Percentiles rank a stretch among this genome's conserved stretches.
Evolutionary conservation across 345 rosid genomes (phyloP).

Genomic region (Hypericum androsaemum): DNA sequence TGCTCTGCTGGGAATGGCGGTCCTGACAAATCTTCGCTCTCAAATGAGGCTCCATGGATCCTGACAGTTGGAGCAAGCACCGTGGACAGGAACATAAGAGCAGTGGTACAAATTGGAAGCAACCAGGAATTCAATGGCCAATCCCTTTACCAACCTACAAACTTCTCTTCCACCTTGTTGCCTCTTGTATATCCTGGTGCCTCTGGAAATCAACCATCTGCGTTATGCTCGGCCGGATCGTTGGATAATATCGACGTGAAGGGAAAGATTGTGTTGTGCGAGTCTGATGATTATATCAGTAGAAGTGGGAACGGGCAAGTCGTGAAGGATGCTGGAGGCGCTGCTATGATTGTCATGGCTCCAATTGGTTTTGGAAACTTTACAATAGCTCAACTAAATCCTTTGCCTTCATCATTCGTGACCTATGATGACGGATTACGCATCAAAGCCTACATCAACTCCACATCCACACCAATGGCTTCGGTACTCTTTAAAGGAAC

Average conservation of each 20-base stretch:
- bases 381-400: background rate
- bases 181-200: background rate
- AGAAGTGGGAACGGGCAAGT: slow-evolving; percentile 1
- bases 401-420: background rate
- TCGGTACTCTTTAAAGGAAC: background rate
- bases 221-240: background rate
- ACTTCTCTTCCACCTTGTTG: background rate
- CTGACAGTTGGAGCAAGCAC: slow-evolving; percentile 8
- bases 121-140: background rate
- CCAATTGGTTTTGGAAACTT: background rate
- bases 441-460: slow-evolving; percentile 3
- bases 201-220: background rate
- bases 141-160: background rate
- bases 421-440: background rate
- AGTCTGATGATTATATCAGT: background rate
- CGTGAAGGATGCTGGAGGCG: slow-evolving; percentile 2
- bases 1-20: slow-evolving; percentile 1
- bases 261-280: slow-evolving; percentile 3
- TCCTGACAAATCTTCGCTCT: background rate
- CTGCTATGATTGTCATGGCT: background rate
- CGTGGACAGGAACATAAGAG: background rate
- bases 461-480: slow-evolving; percentile 1
- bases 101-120: slow-evolving; percentile 2
- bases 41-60: slow-evolving; percentile 7
- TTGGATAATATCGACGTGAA: background rate